These are phyloP conservation scores for Bjerkandera adusta DNA, from an alignment of 1,284 basidiomycete species.

Conservation along the genomic window DNA sequence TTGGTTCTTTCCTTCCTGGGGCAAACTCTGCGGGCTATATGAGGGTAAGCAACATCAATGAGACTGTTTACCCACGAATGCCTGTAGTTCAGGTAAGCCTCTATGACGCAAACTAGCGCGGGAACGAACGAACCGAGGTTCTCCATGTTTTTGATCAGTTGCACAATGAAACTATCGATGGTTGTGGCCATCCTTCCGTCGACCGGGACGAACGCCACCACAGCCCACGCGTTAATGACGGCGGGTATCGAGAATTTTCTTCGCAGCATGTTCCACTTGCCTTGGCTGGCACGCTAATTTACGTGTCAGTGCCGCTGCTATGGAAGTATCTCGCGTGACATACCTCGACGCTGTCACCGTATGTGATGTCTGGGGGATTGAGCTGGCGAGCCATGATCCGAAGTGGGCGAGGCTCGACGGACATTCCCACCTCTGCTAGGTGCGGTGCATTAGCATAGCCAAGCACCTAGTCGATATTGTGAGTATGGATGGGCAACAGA, in stretches of 20 bases:
- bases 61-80: not conserved
- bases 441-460: constrained; percentile 9
- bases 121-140: constrained; percentile 6
- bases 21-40: too few species aligned
- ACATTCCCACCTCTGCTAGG: constrained; percentile 9
- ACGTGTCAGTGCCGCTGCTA: too few species aligned
- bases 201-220: constrained; percentile 30
- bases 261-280: constrained; percentile 35
- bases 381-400: constrained; percentile 7
- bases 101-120: not conserved
- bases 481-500: not conserved
- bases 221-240: constrained; percentile 21
- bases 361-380: constrained; percentile 1
- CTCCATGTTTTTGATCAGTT: constrained; percentile 26
- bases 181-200: too few species aligned
- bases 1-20: too few species aligned
- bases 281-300: constrained; percentile 19
- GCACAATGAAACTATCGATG: constrained; percentile 20
- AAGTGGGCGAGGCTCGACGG: constrained; percentile 4
- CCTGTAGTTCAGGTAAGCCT: not conserved
- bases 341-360: constrained; percentile 2
- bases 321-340: too few species aligned
- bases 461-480: constrained; percentile 1
- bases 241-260: constrained; percentile 20
- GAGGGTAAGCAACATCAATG: too few species aligned